A percentile compares a stretch with the other conserved stretches of the same genome.
These are phyloP conservation scores for Pugionium cornutum DNA, from an alignment of 345 rosid genomes.

Conservation along the genomic window DNA sequence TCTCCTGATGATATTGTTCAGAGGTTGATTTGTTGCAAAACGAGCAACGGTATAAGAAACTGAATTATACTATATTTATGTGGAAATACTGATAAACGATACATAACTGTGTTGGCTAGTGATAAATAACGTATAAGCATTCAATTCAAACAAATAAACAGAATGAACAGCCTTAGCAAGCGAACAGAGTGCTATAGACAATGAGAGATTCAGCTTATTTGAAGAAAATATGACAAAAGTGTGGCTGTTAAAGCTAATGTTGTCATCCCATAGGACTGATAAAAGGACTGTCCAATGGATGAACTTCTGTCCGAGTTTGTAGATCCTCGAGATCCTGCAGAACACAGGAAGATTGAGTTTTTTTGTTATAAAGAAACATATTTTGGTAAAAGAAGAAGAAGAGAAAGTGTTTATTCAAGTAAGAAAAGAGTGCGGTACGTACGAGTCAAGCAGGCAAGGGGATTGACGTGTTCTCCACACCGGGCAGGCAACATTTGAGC, in stretches of 20 bases:
- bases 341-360: constrained; percentile 11
- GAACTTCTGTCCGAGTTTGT: constrained; percentile 31
- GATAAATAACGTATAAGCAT: constrained; percentile 3
- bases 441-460: constrained; percentile 55
- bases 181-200: constrained; percentile 10
- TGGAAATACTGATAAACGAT: neutral
- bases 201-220: constrained; percentile 13
- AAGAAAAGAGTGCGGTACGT: constrained; percentile 1
- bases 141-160: constrained; percentile 14
- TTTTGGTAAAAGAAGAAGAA: neutral
- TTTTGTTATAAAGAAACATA: neutral
- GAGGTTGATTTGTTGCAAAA: neutral
- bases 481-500: constrained; percentile 72
- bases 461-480: constrained; percentile 71
- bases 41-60: neutral
- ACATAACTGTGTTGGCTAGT: neutral
- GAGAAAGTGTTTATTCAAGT: neutral
- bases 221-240: constrained; percentile 10
- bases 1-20: neutral
- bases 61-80: neutral
- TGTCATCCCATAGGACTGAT: constrained; percentile 31
- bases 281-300: constrained; percentile 8
- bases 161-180: neutral
- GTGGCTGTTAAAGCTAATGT: constrained; percentile 27
- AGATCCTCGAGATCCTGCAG: constrained; percentile 34